Evolutionary conservation across 2,329 filamentous ascomycete species (phyloP), one percentile per base, ranked within the genome.

Genomic region (Metarhizium rileyi): DNA sequence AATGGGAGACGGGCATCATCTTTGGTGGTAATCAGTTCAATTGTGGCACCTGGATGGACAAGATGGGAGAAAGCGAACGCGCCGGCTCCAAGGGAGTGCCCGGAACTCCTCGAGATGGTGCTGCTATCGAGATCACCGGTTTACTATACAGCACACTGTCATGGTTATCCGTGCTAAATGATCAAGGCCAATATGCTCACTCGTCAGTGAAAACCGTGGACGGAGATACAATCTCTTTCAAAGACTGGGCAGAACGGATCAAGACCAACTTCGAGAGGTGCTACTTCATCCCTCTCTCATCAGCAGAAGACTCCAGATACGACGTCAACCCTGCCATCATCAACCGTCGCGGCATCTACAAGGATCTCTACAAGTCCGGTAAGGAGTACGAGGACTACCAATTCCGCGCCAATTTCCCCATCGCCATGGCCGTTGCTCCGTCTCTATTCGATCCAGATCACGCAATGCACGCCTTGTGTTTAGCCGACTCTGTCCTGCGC

Each of bases 31-130:
- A 88, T 61, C 90, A 96, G 63, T 77, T 73, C 69, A 98, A 98
- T 67, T 98, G 94, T 60, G 93, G 93, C 47, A 98, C 93, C 1
- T 98, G 93, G 93, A 96, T 96, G 90, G 93, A 98, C 75, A 98
- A 98, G 77, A 98, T 98, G 93, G 93, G 93, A n/a, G 93, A 98
- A 67, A 95, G 90, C 54, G 82, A 87, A 55, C 87, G 84, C 53
- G 93, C 94, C 16, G 85, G 86, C 51, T 95, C 84, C 61, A 97
- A 96, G 71, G 94, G 93, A 46, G 75, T 95, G 20, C 94, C 93
- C 1, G 93, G 90, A 8, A 98, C 93, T n/a, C 93, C 93, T 44
- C 86, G 94, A 59, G 94, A 98, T 64, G 93, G 93, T 27, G 90
- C 93, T 40, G 90, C 93, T 20, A 80, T 98, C 50, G 93, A 98